Conservation (phyloP, 768 basidiomycete genomes). For the Tephrocybe sp. region DNA sequence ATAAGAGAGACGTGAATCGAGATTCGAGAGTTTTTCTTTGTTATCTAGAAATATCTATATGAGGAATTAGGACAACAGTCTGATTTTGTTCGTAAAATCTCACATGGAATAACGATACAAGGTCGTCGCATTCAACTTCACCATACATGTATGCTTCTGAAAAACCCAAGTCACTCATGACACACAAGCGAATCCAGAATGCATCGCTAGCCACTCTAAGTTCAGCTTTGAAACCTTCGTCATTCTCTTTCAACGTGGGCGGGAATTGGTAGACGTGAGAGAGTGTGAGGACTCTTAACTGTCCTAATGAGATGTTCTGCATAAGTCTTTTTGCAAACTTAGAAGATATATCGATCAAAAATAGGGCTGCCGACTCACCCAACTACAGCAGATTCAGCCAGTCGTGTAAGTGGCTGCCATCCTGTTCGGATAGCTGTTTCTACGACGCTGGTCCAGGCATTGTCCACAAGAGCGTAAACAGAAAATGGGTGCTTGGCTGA, state of each 20-base stretch:
- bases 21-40: slow-evolving; percentile 43
- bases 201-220: slow-evolving; percentile 46
- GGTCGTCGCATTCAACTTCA: slow-evolving; percentile 65
- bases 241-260: slow-evolving; percentile 16
- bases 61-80: not conserved
- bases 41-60: slow-evolving; percentile 64
- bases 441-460: slow-evolving; percentile 37
- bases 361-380: slow-evolving; percentile 31
- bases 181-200: slow-evolving; percentile 58
- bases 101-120: slow-evolving; percentile 64
- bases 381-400: slow-evolving; percentile 45
- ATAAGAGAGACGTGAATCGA: slow-evolving; percentile 50
- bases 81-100: slow-evolving; percentile 11
- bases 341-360: not conserved
- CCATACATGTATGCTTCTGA: slow-evolving; percentile 79
- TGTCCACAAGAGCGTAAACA: slow-evolving; percentile 38
- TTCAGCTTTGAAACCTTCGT: slow-evolving; percentile 34
- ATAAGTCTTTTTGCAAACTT: slow-evolving; percentile 39
- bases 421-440: slow-evolving; percentile 41
- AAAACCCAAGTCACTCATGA: slow-evolving; percentile 69
- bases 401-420: slow-evolving; percentile 40
- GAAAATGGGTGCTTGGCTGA: slow-evolving; percentile 44
- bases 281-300: slow-evolving; percentile 45
- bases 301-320: slow-evolving; percentile 44
- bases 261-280: slow-evolving; percentile 46